phyloP scores from a whole-genome alignment of 2,329 filamentous ascomycete genomes.

The Nectriaceae sp. region DNA sequence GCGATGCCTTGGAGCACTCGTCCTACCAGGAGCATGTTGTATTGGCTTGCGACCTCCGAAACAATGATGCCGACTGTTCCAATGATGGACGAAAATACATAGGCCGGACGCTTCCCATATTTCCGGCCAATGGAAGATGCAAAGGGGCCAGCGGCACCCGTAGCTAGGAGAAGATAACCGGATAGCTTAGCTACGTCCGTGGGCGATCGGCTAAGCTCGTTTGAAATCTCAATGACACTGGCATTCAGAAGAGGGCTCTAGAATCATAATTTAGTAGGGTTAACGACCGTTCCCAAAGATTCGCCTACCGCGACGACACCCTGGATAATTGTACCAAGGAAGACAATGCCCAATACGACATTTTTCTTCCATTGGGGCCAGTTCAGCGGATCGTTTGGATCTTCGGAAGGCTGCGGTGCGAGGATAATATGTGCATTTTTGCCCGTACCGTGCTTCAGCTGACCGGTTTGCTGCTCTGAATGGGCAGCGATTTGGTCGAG shows the following conservation, averaged over 20 bases:
- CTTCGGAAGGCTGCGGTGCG: constrained; percentile 11
- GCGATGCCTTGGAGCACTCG: constrained; percentile 8
- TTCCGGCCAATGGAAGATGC: constrained; percentile 10
- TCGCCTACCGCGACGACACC: constrained; percentile 6
- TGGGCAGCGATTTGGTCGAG: constrained; percentile 4
- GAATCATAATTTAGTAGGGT: background rate
- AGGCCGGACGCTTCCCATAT: constrained; percentile 12
- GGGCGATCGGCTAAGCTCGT: constrained; percentile 4
- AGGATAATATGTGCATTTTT: constrained; percentile 9
- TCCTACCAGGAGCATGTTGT: constrained; percentile 5
- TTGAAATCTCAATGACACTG: constrained; percentile 5
- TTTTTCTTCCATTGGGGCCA: constrained; percentile 6
- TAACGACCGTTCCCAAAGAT: background rate
- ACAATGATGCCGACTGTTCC: constrained; percentile 8
- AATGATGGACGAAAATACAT: constrained; percentile 6
- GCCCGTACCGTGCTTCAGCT: constrained; percentile 7
- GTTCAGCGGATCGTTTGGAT: constrained; percentile 14
- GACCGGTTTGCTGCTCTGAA: background rate
- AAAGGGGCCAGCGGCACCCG: constrained; percentile 6
- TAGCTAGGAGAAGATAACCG: constrained; percentile 7
- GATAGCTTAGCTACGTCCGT: constrained; percentile 8
- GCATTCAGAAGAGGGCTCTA: constrained; percentile 10
- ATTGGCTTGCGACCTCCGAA: constrained; percentile 3
- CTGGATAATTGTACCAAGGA: constrained; percentile 5
- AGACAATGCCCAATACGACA: constrained; percentile 4